These are phyloP conservation scores for Mycena crocata DNA, from an alignment of 768 basidiomycete genomes.

Conservation along the genomic window DNA sequence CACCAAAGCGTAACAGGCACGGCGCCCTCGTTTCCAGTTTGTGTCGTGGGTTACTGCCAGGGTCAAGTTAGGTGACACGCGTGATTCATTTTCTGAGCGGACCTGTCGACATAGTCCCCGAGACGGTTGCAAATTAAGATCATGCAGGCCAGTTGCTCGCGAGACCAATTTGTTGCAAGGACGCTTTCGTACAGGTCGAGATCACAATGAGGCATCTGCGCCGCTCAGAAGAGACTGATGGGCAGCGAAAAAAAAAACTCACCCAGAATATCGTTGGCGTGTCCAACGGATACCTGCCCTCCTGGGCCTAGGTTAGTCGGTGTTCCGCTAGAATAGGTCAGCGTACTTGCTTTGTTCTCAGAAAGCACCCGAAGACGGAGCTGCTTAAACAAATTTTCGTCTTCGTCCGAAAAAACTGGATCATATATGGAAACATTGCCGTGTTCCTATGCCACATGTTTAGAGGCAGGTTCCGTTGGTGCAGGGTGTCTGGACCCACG, in stretches of 20 bases:
- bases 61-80: neutral
- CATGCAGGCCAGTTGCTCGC: constrained; percentile 55
- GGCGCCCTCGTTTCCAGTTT: constrained; percentile 65
- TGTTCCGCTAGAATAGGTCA: constrained; percentile 1
- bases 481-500: constrained; percentile 59
- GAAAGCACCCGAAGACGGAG: constrained; percentile 50
- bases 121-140: constrained; percentile 76
- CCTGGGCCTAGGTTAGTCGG: constrained; percentile 36
- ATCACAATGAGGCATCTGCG: constrained; percentile 81
- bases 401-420: constrained; percentile 78
- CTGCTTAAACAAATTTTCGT: constrained; percentile 62
- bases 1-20: constrained; percentile 65
- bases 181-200: constrained; percentile 75
- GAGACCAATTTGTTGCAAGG: constrained; percentile 61
- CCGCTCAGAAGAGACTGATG: neutral
- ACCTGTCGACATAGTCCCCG: constrained; percentile 77
- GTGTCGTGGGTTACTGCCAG: constrained; percentile 62
- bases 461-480: constrained; percentile 15
- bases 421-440: constrained; percentile 69
- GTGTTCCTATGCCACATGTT: constrained; percentile 55
- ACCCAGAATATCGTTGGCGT: constrained; percentile 69
- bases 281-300: constrained; percentile 46
- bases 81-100: constrained; percentile 9
- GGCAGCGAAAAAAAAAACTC: neutral
- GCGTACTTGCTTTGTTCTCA: constrained; percentile 62